Evolutionary conservation across 2,329 filamentous ascomycete species (phyloP).

Genomic region (Penicillium sp.): DNA sequence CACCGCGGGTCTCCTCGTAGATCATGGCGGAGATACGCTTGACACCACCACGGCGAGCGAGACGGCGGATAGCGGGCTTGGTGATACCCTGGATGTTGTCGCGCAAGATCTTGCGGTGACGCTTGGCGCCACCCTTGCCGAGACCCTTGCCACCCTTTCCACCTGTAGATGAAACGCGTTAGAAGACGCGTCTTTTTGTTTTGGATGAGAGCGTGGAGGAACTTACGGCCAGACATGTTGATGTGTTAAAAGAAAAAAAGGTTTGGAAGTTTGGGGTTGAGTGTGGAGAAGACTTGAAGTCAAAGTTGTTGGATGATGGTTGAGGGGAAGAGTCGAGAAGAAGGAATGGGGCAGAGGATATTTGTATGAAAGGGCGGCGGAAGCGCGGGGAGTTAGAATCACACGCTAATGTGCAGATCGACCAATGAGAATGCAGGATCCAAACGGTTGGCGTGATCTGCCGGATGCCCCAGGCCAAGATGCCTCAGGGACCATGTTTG

Average conservation of each 20-base stretch:
- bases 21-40: constrained; percentile 99
- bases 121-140: constrained; percentile 97
- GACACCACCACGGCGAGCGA: constrained; percentile 98
- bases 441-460: constrained; percentile 25
- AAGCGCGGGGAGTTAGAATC: constrained; percentile 32
- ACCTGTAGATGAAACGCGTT: constrained; percentile 54
- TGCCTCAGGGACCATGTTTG: constrained; percentile 21
- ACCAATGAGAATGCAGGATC: constrained; percentile 37
- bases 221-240: constrained; percentile 59
- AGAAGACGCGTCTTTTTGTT: constrained; percentile 32
- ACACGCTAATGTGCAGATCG: constrained; percentile 31
- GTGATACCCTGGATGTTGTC: constrained; percentile 99
- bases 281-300: constrained; percentile 22
- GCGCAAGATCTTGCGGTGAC: constrained; percentile 97
- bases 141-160: constrained; percentile 97
- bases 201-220: constrained; percentile 6
- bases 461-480: constrained; percentile 24
- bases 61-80: constrained; percentile 97
- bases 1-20: constrained; percentile 77
- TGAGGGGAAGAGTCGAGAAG: constrained; percentile 21
- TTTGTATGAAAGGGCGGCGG: constrained; percentile 35
- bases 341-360: constrained; percentile 33
- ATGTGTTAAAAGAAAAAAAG: constrained; percentile 26
- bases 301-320: constrained; percentile 23
- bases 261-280: constrained; percentile 19